Conservation (phyloP, 345 rosid species). For the Crucihimalaya himalaica region DNA sequence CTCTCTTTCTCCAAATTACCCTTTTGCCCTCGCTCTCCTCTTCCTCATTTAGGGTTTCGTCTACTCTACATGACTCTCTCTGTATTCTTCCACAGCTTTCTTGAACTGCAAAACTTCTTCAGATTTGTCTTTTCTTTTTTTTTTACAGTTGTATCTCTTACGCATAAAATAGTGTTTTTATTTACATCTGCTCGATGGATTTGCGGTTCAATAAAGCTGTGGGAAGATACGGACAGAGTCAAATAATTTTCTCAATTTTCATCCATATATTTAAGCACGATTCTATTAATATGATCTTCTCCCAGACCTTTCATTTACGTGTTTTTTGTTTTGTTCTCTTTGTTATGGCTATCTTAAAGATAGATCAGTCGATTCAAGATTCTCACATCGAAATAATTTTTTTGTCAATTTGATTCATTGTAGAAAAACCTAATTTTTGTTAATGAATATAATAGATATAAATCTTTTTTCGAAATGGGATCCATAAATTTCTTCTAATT, state of each 20-base stretch:
- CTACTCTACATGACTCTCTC: conserved; percentile 54
- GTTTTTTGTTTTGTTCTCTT: not conserved
- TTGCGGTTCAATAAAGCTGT: conserved; percentile 93
- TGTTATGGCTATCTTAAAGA: not conserved
- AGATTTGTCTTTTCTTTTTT: not conserved
- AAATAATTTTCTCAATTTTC: conserved; percentile 6
- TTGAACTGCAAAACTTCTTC: conserved; percentile 73
- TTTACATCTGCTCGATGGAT: conserved; percentile 4
- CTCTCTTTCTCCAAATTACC: conserved; percentile 2
- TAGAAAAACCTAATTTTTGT: conserved; percentile 20
- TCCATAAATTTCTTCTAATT: not conserved
- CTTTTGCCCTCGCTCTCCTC: not conserved
- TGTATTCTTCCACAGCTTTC: conserved; percentile 99
- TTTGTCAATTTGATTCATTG: not conserved
- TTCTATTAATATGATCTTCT: not conserved
- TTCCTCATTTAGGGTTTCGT: conserved; percentile 27
- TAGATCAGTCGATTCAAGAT: not conserved
- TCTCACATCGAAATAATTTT: not conserved
- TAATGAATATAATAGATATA: not conserved
- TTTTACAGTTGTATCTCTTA: not conserved
- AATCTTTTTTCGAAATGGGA: not conserved
- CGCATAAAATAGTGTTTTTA: not conserved
- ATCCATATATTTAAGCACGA: not conserved
- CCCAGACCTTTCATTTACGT: conserved; percentile 8
- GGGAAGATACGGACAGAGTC: conserved; percentile 82